Percentiles rank a stretch among this genome's conserved stretches.
Conservation (phyloP, 2,329 filamentous ascomycete species). For the Fusarium pseudograminearum region DNA sequence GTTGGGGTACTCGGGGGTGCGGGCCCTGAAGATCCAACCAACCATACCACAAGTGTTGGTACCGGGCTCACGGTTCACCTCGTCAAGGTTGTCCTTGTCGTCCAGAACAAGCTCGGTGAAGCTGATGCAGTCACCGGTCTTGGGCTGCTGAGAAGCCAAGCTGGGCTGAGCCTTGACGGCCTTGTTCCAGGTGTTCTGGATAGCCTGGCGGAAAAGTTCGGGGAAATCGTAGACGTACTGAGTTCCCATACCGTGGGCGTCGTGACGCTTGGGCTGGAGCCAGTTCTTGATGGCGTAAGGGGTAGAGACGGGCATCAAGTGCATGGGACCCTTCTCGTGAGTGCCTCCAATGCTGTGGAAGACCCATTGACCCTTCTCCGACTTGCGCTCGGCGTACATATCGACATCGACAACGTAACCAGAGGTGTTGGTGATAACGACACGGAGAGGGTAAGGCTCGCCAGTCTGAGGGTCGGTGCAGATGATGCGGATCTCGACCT, state of each 20-base stretch:
- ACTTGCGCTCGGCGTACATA: constrained; percentile 97
- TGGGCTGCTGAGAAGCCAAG: constrained; percentile 83
- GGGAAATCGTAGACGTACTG: constrained; percentile 99
- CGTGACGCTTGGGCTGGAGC: constrained; percentile 98
- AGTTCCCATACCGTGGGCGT: constrained; percentile 98
- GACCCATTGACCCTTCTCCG: constrained; percentile 97
- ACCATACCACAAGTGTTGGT: constrained; percentile 99
- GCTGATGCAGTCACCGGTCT: constrained; percentile 89
- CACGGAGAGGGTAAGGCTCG: constrained; percentile 89
- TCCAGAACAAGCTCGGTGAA: constrained; percentile 95
- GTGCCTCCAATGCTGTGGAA: constrained; percentile 98
- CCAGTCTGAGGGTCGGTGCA: constrained; percentile 91
- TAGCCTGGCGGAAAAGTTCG: constrained; percentile 97
- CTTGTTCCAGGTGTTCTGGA: constrained; percentile 93
- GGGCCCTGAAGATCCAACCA: constrained; percentile 94
- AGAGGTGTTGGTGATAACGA: constrained; percentile 97
- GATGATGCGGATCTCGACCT: constrained; percentile 97
- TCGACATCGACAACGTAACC: constrained; percentile 98
- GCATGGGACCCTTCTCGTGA: constrained; percentile 95
- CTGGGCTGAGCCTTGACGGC: constrained; percentile 78
- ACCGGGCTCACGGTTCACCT: constrained; percentile 94
- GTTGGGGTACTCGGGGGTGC: constrained; percentile 93
- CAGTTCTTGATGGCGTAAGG: constrained; percentile 99
- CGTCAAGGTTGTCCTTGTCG: constrained; percentile 89
- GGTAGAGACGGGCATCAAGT: constrained; percentile 88